Evolutionary conservation across 768 basidiomycete genomes (phyloP).

Genomic region (Boletus tomentosulus): DNA sequence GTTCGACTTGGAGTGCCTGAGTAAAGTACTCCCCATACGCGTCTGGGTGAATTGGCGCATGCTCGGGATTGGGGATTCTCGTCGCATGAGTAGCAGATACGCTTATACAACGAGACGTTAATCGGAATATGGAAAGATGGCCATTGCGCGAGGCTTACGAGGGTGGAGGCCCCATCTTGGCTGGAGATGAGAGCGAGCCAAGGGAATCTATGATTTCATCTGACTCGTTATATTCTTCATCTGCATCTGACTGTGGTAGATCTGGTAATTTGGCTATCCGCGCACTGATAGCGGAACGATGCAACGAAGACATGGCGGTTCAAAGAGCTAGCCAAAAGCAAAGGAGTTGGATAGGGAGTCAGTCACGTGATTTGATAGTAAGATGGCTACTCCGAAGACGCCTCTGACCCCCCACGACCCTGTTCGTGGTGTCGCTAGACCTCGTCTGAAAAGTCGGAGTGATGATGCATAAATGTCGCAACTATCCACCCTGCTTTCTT

Average conservation of each 20-base stretch:
- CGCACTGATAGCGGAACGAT: constrained; percentile 73
- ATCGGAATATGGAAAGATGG: constrained; percentile 10
- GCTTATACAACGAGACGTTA: constrained; percentile 15
- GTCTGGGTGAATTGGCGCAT: constrained; percentile 70
- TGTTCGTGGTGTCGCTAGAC: too few species aligned
- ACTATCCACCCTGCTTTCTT: too few species aligned
- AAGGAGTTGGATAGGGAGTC: too few species aligned
- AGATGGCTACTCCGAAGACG: too few species aligned
- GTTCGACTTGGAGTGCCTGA: constrained; percentile 73
- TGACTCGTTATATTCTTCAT: constrained; percentile 37
- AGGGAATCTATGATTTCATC: constrained; percentile 56
- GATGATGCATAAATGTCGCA: too few species aligned
- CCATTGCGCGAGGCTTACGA: constrained; percentile 42
- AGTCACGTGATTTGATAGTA: too few species aligned
- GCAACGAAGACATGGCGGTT: constrained; percentile 59
- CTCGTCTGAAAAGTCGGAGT: too few species aligned
- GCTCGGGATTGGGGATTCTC: constrained; percentile 54
- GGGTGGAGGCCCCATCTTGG: constrained; percentile 57
- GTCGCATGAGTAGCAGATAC: constrained; percentile 28
- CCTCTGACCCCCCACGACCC: too few species aligned
- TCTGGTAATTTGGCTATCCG: constrained; percentile 71
- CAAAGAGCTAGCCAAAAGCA: not conserved
- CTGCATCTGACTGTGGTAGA: constrained; percentile 42
- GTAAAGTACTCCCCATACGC: constrained; percentile 57
- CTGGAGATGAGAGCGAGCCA: constrained; percentile 49